Evolutionary conservation across 192 early-diverging fungal species (phyloP).

Genomic region (Coemansia sp.): DNA sequence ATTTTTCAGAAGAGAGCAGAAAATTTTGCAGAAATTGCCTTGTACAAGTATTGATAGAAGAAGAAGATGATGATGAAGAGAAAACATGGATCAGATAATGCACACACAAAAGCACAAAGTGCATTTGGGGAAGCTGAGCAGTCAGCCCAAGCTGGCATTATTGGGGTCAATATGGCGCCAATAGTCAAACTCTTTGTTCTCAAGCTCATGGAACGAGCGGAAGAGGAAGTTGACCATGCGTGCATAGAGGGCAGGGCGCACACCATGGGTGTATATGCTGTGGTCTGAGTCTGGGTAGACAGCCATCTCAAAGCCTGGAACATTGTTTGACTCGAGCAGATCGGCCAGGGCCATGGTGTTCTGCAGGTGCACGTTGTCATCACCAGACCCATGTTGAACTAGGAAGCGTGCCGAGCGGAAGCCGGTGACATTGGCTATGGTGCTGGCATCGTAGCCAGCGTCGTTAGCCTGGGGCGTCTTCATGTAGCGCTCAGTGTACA

Average conservation of each 20-base stretch:
- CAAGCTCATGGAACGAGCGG: conserved; percentile 56
- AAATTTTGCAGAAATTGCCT: not conserved
- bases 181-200: conserved; percentile 49
- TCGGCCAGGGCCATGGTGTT: conserved; percentile 80
- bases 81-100: not conserved
- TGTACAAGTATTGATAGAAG: not conserved
- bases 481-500: conserved; percentile 98
- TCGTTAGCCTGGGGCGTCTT: conserved; percentile 76
- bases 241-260: conserved; percentile 66
- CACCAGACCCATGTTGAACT: conserved; percentile 87
- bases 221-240: conserved; percentile 59
- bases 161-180: conserved; percentile 43
- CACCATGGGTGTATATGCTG: conserved; percentile 73
- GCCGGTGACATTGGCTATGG: conserved; percentile 76
- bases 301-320: conserved; percentile 82
- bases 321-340: conserved; percentile 66
- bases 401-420: conserved; percentile 79
- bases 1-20: not conserved
- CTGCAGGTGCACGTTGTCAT: conserved; percentile 93
- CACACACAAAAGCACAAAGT: not conserved
- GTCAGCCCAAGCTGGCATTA: conserved; percentile 3
- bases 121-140: not conserved
- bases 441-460: conserved; percentile 74
- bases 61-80: not conserved
- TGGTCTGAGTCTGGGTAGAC: conserved; percentile 92